phyloP scores from a whole-genome alignment of 805 yeast species.

The Sugiyamaella floridensis region DNA sequence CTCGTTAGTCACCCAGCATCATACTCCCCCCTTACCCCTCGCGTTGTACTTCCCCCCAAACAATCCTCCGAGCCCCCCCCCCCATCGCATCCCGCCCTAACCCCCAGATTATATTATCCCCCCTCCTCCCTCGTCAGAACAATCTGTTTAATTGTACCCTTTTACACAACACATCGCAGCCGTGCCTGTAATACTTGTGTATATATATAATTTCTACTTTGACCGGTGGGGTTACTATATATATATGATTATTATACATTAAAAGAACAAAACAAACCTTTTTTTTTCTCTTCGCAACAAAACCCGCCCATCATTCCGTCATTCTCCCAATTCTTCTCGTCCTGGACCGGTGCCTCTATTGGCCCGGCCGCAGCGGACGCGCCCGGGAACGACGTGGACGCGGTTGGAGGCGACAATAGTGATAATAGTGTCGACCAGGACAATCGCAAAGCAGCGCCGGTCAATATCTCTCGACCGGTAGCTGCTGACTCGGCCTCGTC shows the following conservation, averaged over 20 bases:
- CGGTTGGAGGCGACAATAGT: conserved; percentile 13
- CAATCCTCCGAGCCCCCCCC: neutral
- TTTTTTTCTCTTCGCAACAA: neutral
- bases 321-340: conserved; percentile 3
- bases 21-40: too few relatives aligned
- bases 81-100: neutral
- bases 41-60: too few relatives aligned
- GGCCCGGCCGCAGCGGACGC: conserved; percentile 1
- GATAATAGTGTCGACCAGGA: conserved; percentile 2
- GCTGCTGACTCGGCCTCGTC: conserved; percentile 1
- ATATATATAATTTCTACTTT: neutral
- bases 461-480: neutral
- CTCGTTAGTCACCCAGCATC: too few relatives aligned
- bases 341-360: conserved; percentile 3
- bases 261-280: neutral
- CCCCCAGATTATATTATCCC: neutral
- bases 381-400: conserved; percentile 9
- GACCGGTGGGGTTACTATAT: neutral
- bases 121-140: neutral
- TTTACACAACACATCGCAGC: neutral
- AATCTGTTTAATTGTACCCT: neutral
- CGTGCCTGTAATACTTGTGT: neutral
- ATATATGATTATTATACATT: neutral
- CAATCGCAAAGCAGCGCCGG: neutral
- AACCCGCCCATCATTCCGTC: conserved; percentile 10